Conservation (phyloP, 495 filamentous ascomycete genomes). For the Lepidopterella palustris region DNA sequence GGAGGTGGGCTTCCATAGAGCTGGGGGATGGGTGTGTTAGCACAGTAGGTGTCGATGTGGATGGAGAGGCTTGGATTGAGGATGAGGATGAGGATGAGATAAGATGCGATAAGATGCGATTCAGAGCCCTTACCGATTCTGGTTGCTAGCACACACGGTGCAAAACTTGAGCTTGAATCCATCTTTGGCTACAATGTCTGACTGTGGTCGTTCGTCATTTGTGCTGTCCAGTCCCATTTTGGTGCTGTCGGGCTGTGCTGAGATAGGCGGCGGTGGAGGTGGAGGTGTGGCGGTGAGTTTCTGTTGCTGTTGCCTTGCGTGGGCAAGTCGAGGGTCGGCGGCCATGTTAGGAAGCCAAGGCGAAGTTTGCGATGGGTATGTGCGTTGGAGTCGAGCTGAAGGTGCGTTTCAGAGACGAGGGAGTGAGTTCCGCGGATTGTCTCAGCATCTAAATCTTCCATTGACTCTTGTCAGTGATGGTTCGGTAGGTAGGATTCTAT, state of each 20-base stretch:
- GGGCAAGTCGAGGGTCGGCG: slow-evolving; percentile 51
- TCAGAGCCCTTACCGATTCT: slow-evolving; percentile 86
- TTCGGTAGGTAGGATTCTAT: too few relatives aligned
- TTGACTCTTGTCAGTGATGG: neutral
- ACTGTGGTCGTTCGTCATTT: slow-evolving; percentile 44
- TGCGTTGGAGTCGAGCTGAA: too few relatives aligned
- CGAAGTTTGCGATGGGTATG: neutral
- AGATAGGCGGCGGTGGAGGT: slow-evolving; percentile 49
- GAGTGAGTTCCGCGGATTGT: too few relatives aligned
- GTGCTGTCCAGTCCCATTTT: slow-evolving; percentile 31
- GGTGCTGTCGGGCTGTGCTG: slow-evolving; percentile 30
- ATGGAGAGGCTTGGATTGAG: neutral
- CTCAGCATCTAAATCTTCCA: neutral
- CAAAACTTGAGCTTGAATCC: slow-evolving; percentile 86
- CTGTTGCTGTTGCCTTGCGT: slow-evolving; percentile 28
- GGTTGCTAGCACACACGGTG: slow-evolving; percentile 96
- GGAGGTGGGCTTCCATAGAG: slow-evolving; percentile 96
- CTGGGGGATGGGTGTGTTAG: slow-evolving; percentile 38
- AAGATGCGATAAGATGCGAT: too few relatives aligned
- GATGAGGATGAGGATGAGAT: neutral
- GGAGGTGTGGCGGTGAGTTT: slow-evolving; percentile 35
- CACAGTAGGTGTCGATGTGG: too few relatives aligned
- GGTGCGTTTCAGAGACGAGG: neutral
- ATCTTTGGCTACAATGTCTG: slow-evolving; percentile 27
- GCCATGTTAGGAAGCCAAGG: slow-evolving; percentile 40